Evolutionary conservation across 2,329 filamentous ascomycete genomes (phyloP).

Genomic region (Zasmidium angulare): DNA sequence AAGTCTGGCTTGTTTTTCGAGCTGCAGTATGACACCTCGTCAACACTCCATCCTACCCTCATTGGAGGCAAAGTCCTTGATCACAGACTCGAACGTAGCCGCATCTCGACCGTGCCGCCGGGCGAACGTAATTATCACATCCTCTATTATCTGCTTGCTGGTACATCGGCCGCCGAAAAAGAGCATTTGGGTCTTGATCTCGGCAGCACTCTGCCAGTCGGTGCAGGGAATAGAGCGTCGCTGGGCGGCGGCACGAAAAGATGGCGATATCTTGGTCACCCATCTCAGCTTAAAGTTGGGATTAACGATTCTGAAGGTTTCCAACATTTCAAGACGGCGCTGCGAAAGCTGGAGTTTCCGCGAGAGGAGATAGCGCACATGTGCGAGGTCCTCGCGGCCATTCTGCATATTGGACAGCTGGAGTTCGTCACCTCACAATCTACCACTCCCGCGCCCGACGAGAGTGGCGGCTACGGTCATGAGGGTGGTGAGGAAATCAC

Average conservation of each 20-base stretch:
- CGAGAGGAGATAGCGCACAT: conserved; percentile 93
- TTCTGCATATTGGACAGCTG: conserved; percentile 95
- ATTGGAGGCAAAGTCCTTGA: conserved; percentile 94
- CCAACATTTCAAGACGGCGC: conserved; percentile 93
- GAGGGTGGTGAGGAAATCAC: conserved; percentile 87
- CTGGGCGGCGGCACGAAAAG: conserved; percentile 65
- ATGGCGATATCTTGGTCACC: conserved; percentile 95
- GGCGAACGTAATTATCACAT: conserved; percentile 96
- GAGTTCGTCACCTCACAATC: conserved; percentile 83
- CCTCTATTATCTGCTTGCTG: conserved; percentile 90
- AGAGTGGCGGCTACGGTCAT: conserved; percentile 94
- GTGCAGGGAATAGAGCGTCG: conserved; percentile 56
- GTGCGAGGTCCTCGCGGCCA: conserved; percentile 88
- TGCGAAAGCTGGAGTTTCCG: conserved; percentile 91
- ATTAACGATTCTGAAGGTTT: conserved; percentile 96
- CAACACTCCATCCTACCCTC: conserved; percentile 78
- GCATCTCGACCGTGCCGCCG: conserved; percentile 87
- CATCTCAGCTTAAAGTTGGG: conserved; percentile 93
- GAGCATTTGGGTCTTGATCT: conserved; percentile 70
- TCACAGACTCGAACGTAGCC: conserved; percentile 86
- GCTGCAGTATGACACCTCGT: conserved; percentile 90
- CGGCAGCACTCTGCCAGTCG: conserved; percentile 47
- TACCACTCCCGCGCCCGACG: conserved; percentile 77
- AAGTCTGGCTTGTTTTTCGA: conserved; percentile 96
- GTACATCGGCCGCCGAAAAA: conserved; percentile 88